These are phyloP conservation scores for Waitea zeae DNA, from an alignment of 1,284 basidiomycete species.

Conservation along the genomic window DNA sequence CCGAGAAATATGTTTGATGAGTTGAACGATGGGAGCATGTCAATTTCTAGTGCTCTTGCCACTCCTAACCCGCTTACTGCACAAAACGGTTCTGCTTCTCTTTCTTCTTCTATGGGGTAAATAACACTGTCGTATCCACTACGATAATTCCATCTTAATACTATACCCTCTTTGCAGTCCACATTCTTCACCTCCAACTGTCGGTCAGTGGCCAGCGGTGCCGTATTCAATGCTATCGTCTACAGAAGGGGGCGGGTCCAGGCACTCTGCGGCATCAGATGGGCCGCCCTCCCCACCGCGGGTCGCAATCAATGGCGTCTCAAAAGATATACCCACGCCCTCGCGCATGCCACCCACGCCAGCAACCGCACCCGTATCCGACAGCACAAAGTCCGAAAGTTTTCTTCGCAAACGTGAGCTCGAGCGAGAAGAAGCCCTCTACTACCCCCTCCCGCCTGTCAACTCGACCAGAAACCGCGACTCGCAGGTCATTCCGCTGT, in stretches of 20 bases:
- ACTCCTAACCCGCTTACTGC: too few relatives aligned
- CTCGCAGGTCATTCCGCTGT: conserved; percentile 47
- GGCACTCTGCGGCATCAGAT: conserved; percentile 5
- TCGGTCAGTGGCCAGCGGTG: conserved; percentile 19
- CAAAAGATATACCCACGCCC: conserved; percentile 32
- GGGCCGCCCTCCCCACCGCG: conserved; percentile 31
- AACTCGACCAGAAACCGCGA: conserved; percentile 11
- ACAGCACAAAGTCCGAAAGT: conserved; percentile 26
- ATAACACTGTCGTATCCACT: too few relatives aligned
- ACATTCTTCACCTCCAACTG: too few relatives aligned
- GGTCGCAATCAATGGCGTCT: conserved; percentile 49
- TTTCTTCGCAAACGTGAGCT: conserved; percentile 32
- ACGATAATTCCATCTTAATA: too few relatives aligned
- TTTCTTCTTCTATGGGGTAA: too few relatives aligned
- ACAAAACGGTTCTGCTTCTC: too few relatives aligned
- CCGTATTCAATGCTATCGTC: conserved; percentile 15
- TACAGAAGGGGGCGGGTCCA: conserved; percentile 4
- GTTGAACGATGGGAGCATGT: too few relatives aligned
- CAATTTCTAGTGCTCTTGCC: too few relatives aligned
- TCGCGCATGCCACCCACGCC: conserved; percentile 24
- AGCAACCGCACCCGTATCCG: conserved; percentile 12
- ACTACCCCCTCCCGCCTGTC: conserved; percentile 19
- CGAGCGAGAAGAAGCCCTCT: conserved; percentile 25
- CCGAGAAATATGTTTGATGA: too few relatives aligned
- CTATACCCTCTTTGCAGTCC: too few relatives aligned